Evolutionary conservation across 805 yeast species (phyloP), one percentile per base, ranked within the genome.

Genomic region (Starmerella stellata): DNA sequence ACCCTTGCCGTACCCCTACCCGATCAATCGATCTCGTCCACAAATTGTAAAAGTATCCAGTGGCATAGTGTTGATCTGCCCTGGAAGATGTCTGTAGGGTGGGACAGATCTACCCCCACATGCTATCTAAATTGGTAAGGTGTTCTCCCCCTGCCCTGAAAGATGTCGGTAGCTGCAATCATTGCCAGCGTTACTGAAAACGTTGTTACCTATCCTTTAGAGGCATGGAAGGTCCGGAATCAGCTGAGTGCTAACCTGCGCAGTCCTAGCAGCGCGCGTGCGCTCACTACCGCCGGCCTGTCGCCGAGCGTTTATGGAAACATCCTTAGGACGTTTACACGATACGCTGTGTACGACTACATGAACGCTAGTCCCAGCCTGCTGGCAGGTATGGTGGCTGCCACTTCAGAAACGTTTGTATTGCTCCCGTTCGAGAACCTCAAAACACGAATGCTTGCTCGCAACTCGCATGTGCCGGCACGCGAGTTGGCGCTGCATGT

Each of bases 381-480:
- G 5, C 73, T 78, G 42, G 94, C 95, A 3, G 94, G 93, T 8
- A 49, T 70, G 45, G 69, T 81, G 62, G 78, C 93, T 4, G 96
- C 93, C 2, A 65, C 78, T 41, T 60, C 75, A 33, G 96, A 90
- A 56, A 74, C 92, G 2, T 45, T 83, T 25, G 40, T 54, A 21
- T 72, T 87, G 18, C 78, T 90, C 16, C 98, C 96, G 0, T 85
- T 87, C 55, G 98, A 87, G 52, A 79, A 58, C 38, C 43, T 82
- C 47, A 82, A 82, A 53, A 75, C 78, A 2, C 66, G 77, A 7
- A 70, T 79, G 79, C 92, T 81, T 39, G 44, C 49, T 5, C 19
- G 7, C 19, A 13, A 29, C 32, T 8, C 32, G 16, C 32, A 29
- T 13, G 8, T 17, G 16, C 25, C 7, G 7, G 11, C 25, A 7